Base-by-base conservation (phyloP, 768 basidiomycete species). In the Lactarius evosmus region DNA sequence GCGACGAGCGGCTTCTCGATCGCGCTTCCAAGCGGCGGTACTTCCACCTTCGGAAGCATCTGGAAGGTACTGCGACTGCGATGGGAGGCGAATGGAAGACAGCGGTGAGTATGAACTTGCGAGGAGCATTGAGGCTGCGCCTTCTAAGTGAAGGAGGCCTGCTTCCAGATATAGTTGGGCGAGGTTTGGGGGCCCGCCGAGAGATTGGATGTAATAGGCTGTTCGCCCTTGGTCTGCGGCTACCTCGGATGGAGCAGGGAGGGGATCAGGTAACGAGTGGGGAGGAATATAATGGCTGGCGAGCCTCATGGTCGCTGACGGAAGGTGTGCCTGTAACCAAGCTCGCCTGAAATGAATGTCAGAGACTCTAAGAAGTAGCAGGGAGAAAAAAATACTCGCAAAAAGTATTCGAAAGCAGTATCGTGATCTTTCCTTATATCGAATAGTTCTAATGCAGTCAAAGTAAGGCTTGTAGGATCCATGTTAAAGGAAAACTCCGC, bases 111-210 rank as follows among this genome's bases (percentile, higher is more conserved):
- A 87, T 1, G 90, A 89, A 3, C 88, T 83, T 5, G 87, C 80
- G 33, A 91, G 81, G 33, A 92, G 78, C n/a, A 79, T 77, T 0
- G 86, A 81, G 19, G 91, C 89, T 16, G 88, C 82, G 7, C 91
- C 91, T 72, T 93, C 91, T n/a, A 92, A 79, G 70, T 92, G 84
- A 33, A 93, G 82, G 30, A 91, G 78, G 3, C 91, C 91, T 5
- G 88, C 87, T 73, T 91, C 88, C 7, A 89, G 76, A 73, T 90
- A 92, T 9, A 93, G 83, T 62, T 85, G 86, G 1, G 88, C 90
- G 2, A 92, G 78, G 0, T 87, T 87, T 19, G 72, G 71, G n/a
- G 78, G 69, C 34, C 89, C 88, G 27, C 91, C 91, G 8, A 93
- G 74, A 56, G 83, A 83, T 50, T 85, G 81, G 40, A 86, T 68